Percentiles rank a stretch among this genome's conserved stretches.
Evolutionary conservation across 305 asterid species (phyloP).

Genomic region (Stenogyne calaminthoides): DNA sequence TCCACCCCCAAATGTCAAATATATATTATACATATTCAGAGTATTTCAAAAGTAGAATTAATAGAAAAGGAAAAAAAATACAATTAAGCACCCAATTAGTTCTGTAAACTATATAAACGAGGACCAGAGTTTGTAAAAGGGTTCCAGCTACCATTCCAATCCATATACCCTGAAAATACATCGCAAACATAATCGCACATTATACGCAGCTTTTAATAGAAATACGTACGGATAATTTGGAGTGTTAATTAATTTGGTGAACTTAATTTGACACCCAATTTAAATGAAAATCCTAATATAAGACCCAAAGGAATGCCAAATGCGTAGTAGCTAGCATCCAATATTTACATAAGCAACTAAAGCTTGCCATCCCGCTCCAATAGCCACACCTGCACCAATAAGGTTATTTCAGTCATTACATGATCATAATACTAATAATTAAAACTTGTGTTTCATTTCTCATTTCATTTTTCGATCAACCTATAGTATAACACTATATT

Average conservation of each 20-base stretch:
- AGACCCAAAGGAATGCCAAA: constrained; percentile 57
- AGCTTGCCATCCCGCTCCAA: constrained; percentile 65
- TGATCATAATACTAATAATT: background rate
- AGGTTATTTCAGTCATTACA: background rate
- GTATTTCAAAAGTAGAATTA: no score
- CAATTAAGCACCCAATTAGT: constrained; percentile 41
- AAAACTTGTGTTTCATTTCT: background rate
- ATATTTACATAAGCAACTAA: constrained; percentile 52
- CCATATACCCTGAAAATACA: constrained; percentile 55
- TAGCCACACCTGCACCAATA: constrained; percentile 47
- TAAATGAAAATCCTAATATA: constrained; percentile 36
- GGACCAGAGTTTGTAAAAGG: constrained; percentile 36
- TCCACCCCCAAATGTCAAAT: no score
- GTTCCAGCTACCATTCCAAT: constrained; percentile 54
- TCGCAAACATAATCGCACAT: no score
- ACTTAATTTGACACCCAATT: constrained; percentile 45
- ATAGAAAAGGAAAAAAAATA: no score
- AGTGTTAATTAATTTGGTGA: background rate
- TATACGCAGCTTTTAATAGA: background rate
- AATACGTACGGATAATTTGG: background rate
- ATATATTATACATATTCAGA: no score
- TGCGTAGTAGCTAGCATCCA: constrained; percentile 52
- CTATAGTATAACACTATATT: background rate
- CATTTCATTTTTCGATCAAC: background rate
- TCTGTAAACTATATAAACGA: constrained; percentile 39